Percentiles rank a stretch among this genome's conserved stretches.
Evolutionary conservation across 345 rosid genomes (phyloP).

Genomic region (Clarkia xantiana): DNA sequence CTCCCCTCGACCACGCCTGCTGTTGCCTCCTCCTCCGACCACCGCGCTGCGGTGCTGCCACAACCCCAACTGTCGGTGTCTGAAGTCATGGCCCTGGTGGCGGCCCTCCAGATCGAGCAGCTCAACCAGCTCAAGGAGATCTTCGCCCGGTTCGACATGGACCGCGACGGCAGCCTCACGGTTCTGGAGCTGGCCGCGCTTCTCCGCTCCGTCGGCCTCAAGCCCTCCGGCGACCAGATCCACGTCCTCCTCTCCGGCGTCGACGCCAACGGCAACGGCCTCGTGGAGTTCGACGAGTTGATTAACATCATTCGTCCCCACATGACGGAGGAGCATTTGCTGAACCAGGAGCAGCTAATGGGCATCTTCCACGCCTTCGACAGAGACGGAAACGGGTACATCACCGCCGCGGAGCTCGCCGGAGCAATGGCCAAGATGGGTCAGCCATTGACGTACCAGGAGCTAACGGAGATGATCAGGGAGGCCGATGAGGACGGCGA

Average conservation of each 20-base stretch:
- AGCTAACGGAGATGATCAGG: constrained; percentile 59
- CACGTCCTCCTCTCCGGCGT: constrained; percentile 48
- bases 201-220: constrained; percentile 56
- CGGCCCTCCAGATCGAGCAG: constrained; percentile 21
- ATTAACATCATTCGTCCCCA: constrained; percentile 45
- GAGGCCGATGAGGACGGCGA: constrained; percentile 76
- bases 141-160: constrained; percentile 69
- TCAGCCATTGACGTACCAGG: constrained; percentile 56
- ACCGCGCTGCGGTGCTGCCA: no score
- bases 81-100: background rate
- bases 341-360: constrained; percentile 44
- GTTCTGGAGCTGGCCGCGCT: constrained; percentile 78
- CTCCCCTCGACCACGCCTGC: background rate
- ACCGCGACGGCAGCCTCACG: constrained; percentile 83
- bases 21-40: background rate
- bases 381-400: constrained; percentile 68
- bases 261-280: constrained; percentile 75
- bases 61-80: background rate
- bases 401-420: constrained; percentile 63
- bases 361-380: constrained; percentile 58
- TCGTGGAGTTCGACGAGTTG: constrained; percentile 67
- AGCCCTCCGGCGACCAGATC: constrained; percentile 70
- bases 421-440: constrained; percentile 90
- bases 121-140: constrained; percentile 44
- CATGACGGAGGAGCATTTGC: constrained; percentile 31